These are phyloP conservation scores for Tuber borchii DNA, from an alignment of 495 filamentous ascomycete species.

Conservation along the genomic window DNA sequence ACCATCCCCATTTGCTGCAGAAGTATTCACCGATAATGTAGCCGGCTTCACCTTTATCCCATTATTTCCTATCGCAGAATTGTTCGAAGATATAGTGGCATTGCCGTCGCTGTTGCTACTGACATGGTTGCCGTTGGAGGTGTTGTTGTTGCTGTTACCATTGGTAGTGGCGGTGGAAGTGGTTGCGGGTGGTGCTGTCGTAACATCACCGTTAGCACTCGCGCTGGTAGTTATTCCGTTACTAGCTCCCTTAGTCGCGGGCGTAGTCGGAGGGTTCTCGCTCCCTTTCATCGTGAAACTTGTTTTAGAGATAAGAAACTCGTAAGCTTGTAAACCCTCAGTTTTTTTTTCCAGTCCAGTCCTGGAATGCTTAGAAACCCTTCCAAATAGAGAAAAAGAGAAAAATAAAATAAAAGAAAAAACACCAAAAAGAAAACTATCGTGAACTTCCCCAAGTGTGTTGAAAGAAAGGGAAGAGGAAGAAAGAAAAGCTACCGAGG, in stretches of 20 bases:
- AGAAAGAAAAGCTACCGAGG: neutral
- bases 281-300: constrained; percentile 29
- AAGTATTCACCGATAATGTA: neutral
- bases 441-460: neutral
- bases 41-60: neutral
- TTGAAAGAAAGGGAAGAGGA: neutral
- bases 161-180: constrained; percentile 10
- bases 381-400: neutral
- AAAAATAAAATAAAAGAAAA: neutral
- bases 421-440: neutral
- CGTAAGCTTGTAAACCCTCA: constrained; percentile 16
- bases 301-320: neutral
- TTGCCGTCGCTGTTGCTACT: constrained; percentile 19
- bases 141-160: constrained; percentile 7
- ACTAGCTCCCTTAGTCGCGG: neutral
- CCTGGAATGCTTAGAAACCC: neutral
- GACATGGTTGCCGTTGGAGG: constrained; percentile 4
- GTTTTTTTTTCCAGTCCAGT: constrained; percentile 4
- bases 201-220: constrained; percentile 3
- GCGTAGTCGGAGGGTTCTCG: constrained; percentile 12
- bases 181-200: constrained; percentile 20
- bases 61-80: neutral
- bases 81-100: constrained; percentile 20
- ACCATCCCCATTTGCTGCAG: neutral
- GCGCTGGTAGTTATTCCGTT: neutral